Conservation (phyloP, 2,329 filamentous ascomycete genomes). For the Cercospora zeae-maydis region DNA sequence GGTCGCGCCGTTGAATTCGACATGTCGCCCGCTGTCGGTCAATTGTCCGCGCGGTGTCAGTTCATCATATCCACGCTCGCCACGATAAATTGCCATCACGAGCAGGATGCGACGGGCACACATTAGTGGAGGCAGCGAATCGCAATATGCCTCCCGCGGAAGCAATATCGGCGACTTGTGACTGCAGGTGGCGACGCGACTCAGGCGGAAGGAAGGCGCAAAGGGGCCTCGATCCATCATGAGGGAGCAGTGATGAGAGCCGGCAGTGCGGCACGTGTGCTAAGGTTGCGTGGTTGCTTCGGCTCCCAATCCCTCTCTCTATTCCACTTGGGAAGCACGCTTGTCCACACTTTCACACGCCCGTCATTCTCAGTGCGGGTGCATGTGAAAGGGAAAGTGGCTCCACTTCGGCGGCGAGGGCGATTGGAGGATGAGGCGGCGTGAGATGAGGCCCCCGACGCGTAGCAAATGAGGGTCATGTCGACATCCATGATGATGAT, state of each 20-base stretch:
- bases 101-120: background rate
- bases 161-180: background rate
- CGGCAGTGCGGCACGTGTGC: background rate
- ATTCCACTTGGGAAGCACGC: too few species aligned
- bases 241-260: background rate
- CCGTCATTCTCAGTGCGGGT: too few species aligned
- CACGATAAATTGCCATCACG: background rate
- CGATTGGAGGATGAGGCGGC: background rate
- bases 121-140: background rate
- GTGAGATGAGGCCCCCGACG: background rate
- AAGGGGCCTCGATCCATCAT: background rate
- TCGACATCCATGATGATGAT: background rate
- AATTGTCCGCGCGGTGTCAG: background rate
- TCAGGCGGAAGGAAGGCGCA: background rate
- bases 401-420: background rate
- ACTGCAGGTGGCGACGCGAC: background rate
- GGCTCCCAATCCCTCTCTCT: too few species aligned
- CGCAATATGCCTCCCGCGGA: background rate
- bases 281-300: background rate
- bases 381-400: background rate
- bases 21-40: background rate
- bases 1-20: too few species aligned
- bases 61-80: background rate
- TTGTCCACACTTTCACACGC: too few species aligned
- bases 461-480: background rate